Percentiles rank a stretch among this genome's conserved stretches.
phyloP scores from a whole-genome alignment of 768 basidiomycete species.

The Solioccasus polychromus region DNA sequence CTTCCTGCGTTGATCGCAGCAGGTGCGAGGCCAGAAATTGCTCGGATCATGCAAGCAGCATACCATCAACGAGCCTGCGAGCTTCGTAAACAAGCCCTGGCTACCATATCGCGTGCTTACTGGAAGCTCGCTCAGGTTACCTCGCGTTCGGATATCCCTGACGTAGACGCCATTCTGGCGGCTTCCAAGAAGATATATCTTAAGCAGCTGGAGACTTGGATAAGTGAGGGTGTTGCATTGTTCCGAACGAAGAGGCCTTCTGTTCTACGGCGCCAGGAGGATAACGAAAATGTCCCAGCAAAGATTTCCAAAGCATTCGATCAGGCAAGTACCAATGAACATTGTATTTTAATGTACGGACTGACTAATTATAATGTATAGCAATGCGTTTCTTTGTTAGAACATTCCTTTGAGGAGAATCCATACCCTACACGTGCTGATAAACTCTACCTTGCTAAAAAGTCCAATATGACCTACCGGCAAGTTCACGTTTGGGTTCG shows the following conservation, averaged over 20 bases:
- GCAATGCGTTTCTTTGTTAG: constrained; percentile 8
- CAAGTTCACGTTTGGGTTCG: constrained; percentile 21
- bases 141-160: neutral
- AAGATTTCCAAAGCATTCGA: too few relatives aligned
- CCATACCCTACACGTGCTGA: constrained; percentile 11
- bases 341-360: too few relatives aligned
- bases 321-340: too few relatives aligned
- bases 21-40: constrained; percentile 2
- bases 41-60: neutral
- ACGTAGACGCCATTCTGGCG: constrained; percentile 2
- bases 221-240: neutral
- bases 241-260: neutral
- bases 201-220: neutral
- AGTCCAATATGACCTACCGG: constrained; percentile 8
- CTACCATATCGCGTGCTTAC: neutral
- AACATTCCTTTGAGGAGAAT: constrained; percentile 13
- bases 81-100: constrained; percentile 1
- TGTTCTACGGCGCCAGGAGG: neutral
- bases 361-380: too few relatives aligned
- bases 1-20: constrained; percentile 1
- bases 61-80: constrained; percentile 3
- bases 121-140: constrained; percentile 2
- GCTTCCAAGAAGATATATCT: constrained; percentile 6
- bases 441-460: constrained; percentile 10
- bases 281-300: too few relatives aligned